phyloP scores from a whole-genome alignment of 2,329 filamentous ascomycete species.

The Alternaria sp. region DNA sequence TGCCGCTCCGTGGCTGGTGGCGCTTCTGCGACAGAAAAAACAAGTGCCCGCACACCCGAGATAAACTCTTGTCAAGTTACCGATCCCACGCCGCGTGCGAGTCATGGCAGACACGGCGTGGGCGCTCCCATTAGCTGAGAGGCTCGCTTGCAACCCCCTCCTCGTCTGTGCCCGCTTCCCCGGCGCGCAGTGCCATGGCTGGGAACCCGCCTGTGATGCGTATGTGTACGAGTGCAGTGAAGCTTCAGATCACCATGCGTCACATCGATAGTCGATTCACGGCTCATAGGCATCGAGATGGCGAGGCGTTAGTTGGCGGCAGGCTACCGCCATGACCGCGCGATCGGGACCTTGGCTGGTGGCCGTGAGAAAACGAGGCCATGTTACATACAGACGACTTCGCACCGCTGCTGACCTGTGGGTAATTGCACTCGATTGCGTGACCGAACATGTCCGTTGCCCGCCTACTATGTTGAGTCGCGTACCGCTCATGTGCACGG shows the following conservation, averaged over 20 bases:
- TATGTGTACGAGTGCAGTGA: neutral
- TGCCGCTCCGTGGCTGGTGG: constrained; percentile 30
- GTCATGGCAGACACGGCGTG: constrained; percentile 22
- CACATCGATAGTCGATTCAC: constrained; percentile 22
- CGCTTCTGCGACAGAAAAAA: constrained; percentile 39
- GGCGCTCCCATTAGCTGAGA: constrained; percentile 20
- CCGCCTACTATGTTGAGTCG: constrained; percentile 34
- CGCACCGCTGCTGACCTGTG: constrained; percentile 28
- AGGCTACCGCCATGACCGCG: constrained; percentile 31
- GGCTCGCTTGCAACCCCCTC: constrained; percentile 30
- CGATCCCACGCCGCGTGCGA: constrained; percentile 34
- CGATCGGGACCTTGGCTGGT: constrained; percentile 39
- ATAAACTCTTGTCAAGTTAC: constrained; percentile 19
- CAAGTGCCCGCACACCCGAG: constrained; percentile 32
- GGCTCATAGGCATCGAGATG: constrained; percentile 22
- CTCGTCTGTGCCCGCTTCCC: constrained; percentile 39
- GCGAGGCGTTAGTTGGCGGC: constrained; percentile 29
- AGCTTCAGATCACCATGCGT: constrained; percentile 27
- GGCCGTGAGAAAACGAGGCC: constrained; percentile 43
- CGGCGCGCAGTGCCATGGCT: constrained; percentile 20
- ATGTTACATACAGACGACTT: constrained; percentile 41
- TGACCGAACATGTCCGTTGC: constrained; percentile 46
- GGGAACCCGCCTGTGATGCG: constrained; percentile 13
- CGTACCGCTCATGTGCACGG: constrained; percentile 32
- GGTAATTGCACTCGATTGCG: constrained; percentile 24